Conservation (phyloP, 768 basidiomycete genomes). For the Clavulina sp. region DNA sequence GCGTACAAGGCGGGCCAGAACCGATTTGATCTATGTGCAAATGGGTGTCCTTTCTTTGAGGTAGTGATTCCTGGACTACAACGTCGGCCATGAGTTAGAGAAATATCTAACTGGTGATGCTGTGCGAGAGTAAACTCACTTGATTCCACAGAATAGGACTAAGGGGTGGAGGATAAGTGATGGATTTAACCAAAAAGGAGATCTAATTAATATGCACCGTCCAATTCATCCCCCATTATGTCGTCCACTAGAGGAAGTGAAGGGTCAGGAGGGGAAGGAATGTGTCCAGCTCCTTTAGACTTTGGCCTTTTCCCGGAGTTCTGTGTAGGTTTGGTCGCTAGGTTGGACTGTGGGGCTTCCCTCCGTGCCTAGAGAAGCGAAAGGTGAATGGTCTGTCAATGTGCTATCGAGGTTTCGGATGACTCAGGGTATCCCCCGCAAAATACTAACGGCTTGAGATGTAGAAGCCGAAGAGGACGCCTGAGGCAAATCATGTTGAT, state of each 20-base stretch:
- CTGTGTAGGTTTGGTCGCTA: neutral
- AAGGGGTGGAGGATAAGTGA: neutral
- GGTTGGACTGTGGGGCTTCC: neutral
- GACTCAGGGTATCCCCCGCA: neutral
- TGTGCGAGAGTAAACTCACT: neutral
- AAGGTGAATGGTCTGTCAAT: neutral
- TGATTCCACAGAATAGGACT: neutral
- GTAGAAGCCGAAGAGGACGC: no score
- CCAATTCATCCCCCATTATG: neutral
- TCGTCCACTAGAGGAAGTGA: neutral
- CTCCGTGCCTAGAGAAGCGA: neutral
- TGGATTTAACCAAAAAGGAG: neutral
- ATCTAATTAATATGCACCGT: neutral
- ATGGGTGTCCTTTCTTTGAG: neutral
- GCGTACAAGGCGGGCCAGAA: neutral
- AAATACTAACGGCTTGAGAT: no score
- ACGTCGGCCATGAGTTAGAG: neutral
- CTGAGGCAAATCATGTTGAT: no score
- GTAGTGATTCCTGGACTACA: neutral
- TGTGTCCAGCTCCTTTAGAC: neutral
- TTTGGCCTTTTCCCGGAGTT: neutral
- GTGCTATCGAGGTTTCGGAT: neutral
- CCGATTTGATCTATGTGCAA: neutral
- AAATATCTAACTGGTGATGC: neutral
- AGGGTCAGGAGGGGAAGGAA: no score